Percentiles rank a stretch among this genome's conserved stretches.
Evolutionary conservation across 1,284 basidiomycete species (phyloP).

Genomic region (Amylostereum areolatum): DNA sequence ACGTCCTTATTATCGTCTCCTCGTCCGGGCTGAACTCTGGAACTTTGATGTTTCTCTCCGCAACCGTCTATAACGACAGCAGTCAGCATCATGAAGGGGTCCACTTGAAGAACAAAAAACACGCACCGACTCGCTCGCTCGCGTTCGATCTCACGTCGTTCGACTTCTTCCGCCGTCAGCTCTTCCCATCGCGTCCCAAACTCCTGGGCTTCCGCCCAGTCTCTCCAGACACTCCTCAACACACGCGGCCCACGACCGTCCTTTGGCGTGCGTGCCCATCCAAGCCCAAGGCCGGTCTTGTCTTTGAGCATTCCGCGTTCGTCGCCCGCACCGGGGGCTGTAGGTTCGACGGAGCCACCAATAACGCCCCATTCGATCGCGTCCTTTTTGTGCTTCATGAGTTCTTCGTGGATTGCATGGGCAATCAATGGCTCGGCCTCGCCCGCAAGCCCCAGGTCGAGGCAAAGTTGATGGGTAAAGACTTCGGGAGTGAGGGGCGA

Average conservation of each 20-base stretch:
- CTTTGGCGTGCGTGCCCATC: conserved; percentile 62
- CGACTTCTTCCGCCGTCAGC: conserved; percentile 86
- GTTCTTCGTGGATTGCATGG: conserved; percentile 91
- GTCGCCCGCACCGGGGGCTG: conserved; percentile 17
- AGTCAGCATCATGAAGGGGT: conserved; percentile 6
- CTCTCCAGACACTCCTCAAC: conserved; percentile 89
- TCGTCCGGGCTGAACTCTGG: conserved; percentile 45
- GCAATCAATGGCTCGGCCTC: conserved; percentile 87
- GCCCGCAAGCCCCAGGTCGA: conserved; percentile 83
- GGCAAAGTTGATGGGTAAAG: conserved; percentile 78
- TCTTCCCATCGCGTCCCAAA: conserved; percentile 89
- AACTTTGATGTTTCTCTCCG: conserved; percentile 74
- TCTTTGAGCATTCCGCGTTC: conserved; percentile 31
- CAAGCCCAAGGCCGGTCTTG: conserved; percentile 60
- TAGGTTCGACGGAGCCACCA: conserved; percentile 38
- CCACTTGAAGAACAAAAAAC: conserved; percentile 2
- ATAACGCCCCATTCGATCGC: conserved; percentile 91
- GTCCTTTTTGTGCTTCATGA: conserved; percentile 92
- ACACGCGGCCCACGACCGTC: conserved; percentile 75
- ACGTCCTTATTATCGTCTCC: conserved; percentile 38
- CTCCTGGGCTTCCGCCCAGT: conserved; percentile 90
- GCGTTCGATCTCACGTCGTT: conserved; percentile 76
- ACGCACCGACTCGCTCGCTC: conserved; percentile 64
- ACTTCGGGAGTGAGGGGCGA: conserved; percentile 87
- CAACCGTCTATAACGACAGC: conserved; percentile 41